Conservation (phyloP, 768 basidiomycete genomes). For the Pleurotus pulmonarius region DNA sequence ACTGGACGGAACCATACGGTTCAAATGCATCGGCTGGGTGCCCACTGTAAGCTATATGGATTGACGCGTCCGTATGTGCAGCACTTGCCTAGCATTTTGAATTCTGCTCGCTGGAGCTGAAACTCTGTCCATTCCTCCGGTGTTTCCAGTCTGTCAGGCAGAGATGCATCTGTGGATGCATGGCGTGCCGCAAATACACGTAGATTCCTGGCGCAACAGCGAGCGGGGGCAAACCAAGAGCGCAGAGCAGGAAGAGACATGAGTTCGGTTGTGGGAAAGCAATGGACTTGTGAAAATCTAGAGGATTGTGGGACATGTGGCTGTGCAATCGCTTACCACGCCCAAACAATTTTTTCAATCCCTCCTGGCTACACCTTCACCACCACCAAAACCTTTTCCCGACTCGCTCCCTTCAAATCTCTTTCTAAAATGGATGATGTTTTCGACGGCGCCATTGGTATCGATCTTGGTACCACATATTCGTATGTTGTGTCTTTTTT, state of each 20-base stretch:
- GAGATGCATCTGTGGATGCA: constrained; percentile 22
- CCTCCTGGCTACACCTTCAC: constrained; percentile 20
- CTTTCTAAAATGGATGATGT: constrained; percentile 80
- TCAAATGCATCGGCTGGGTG: constrained; percentile 56
- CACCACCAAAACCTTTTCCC: constrained; percentile 30
- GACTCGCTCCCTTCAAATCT: constrained; percentile 21
- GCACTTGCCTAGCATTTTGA: constrained; percentile 49
- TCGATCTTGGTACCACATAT: constrained; percentile 91
- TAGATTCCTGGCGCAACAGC: constrained; percentile 22
- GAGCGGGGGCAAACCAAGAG: constrained; percentile 33
- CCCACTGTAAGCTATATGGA: constrained; percentile 13
- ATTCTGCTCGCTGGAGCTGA: constrained; percentile 54
- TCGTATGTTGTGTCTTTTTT: constrained; percentile 50
- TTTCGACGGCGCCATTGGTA: constrained; percentile 91
- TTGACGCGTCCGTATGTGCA: constrained; percentile 4
- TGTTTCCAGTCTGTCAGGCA: constrained; percentile 34
- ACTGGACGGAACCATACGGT: constrained; percentile 76
- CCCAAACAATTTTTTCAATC: constrained; percentile 46
- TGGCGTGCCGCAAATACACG: constrained; percentile 10
- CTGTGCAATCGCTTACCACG: constrained; percentile 57
- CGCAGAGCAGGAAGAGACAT: constrained; percentile 20
- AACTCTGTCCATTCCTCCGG: constrained; percentile 62
- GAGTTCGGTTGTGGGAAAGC: constrained; percentile 14
- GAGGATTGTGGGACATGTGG: constrained; percentile 27
- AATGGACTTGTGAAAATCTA: constrained; percentile 29